Evolutionary conservation across 2,329 filamentous ascomycete genomes (phyloP), one percentile per base, ranked within the genome.

Genomic region (Diaporthe nobilis): DNA sequence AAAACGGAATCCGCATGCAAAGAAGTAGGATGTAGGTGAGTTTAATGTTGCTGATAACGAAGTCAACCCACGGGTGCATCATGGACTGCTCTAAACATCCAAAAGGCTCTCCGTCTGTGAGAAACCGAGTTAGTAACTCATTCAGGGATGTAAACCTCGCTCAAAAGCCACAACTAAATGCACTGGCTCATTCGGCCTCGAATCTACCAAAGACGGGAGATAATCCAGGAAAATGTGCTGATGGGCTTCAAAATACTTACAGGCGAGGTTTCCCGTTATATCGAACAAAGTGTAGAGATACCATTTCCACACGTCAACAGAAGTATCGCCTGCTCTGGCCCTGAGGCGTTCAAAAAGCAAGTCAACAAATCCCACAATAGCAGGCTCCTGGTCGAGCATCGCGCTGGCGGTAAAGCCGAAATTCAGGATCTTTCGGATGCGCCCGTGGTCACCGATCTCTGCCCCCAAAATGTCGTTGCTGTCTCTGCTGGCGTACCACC

Each of bases 261-360:
- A 67, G 12, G 79, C 75, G 4, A 71, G 37, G 25, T 71, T 57
- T 9, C 68, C 68, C 13, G 68, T 71, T 7, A 71, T 44, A 34
- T 65, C 72, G 39, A 74, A 84, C 5, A 82, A 79, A 4, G 80
- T 71, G 75, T 81, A 82, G 49, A 82, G 81, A 75, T 76, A 82
- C 82, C 82, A 83, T 25, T 73, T 70, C 37, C 76, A 67, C 42
- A 71, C 77, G 72, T 80, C 73, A 39, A 81, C 58, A n/a, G 78
- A 77, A 57, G 76, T 78, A 2, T 61, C 49, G 17, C 57, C 57
- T 10, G 39, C 55, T 63, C 81, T 79, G 67, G 82, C 78, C 75
- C 77, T 77, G 31, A 82, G 72, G 37, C 80, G 76, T 71, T 77
- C 71, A 58, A 82, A 78, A n/a, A 73, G 42, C 55, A 73, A 10